phyloP scores from a whole-genome alignment of 2,329 filamentous ascomycete genomes.

The Trichoderma sp. region DNA sequence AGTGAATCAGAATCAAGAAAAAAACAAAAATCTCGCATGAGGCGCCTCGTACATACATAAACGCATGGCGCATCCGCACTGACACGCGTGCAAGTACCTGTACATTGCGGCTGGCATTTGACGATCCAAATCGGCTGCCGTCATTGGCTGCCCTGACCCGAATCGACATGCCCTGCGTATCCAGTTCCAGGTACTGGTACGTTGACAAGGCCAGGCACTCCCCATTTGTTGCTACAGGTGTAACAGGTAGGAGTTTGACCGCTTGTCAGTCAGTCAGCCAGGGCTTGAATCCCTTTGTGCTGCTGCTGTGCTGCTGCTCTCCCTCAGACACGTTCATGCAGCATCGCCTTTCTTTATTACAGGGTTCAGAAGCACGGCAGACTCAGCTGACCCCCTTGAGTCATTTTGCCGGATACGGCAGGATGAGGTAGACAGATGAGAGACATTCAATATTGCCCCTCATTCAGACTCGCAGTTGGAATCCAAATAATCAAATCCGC shows the following conservation, averaged over 20 bases:
- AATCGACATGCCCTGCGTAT: neutral
- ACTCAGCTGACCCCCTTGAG: neutral
- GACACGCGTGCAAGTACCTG: neutral
- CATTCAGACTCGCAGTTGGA: neutral
- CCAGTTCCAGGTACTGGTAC: neutral
- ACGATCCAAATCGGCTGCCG: neutral
- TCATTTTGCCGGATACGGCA: neutral
- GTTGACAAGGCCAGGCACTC: neutral
- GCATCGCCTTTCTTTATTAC: neutral
- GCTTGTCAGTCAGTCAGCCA: conserved; percentile 7
- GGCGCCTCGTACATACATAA: neutral
- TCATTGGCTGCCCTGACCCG: neutral
- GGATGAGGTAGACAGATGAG: neutral
- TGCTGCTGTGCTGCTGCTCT: neutral
- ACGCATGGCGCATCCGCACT: neutral
- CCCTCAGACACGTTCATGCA: neutral
- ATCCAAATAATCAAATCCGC: neutral
- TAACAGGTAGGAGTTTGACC: too few relatives aligned
- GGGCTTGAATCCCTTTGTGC: neutral
- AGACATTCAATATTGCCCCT: neutral
- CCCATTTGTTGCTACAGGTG: neutral
- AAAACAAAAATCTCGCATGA: conserved; percentile 9
- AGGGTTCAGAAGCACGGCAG: neutral
- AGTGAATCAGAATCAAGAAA: conserved; percentile 1
- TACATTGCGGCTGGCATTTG: neutral